Base-by-base conservation (phyloP, 108 stramenopile genomes). In the Discostella stelligeroides region DNA sequence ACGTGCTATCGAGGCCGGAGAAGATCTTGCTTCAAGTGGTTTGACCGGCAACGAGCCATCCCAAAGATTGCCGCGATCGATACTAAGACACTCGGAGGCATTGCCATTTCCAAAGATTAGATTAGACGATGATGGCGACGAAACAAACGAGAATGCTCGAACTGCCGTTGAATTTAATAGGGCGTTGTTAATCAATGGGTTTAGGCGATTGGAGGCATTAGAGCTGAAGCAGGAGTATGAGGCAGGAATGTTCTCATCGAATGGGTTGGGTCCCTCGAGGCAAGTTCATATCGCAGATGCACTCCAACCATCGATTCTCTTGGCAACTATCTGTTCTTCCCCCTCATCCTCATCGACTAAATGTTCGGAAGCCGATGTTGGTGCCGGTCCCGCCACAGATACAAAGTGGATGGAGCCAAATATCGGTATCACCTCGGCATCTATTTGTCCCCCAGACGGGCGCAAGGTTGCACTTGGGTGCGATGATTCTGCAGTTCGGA, bases 191-290 rank as follows among this genome's bases (percentile, higher is more conserved):
- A 65, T 89, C 55, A 85, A 91, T 77, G 94, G 94, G 24, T 95
- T 95, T 82, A 90, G 91, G 10, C 73, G 91, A 21, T 73, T 95
- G 59, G 94, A 92, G 82, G 94, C 94, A 4, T 68, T 95, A 53
- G 94, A 95, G 74, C 76, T 86, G 24, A 92, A 92, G 60, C 79
- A 84, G 13, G 87, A 89, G 42, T 95, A 87, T 58, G 88, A 95
- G 55, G 71, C 72, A 29, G 80, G 75, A 50, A 40, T 72, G 39
- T 57, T 75, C 24, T 40, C 62, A 1, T 21, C 17, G 28, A 50
- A 48, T 17, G 62, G 24, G 28, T 76, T 43, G 24, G 50, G 23
- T 12, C 28, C 46, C 28, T 45, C 60, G 50, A 64, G 39, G 57
- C 34, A 39, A 23, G 28, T 67, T 12, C 66, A 68, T 56, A 39